Evolutionary conservation across 2,329 filamentous ascomycete genomes (phyloP).

Genomic region (Fusarium nodosum): DNA sequence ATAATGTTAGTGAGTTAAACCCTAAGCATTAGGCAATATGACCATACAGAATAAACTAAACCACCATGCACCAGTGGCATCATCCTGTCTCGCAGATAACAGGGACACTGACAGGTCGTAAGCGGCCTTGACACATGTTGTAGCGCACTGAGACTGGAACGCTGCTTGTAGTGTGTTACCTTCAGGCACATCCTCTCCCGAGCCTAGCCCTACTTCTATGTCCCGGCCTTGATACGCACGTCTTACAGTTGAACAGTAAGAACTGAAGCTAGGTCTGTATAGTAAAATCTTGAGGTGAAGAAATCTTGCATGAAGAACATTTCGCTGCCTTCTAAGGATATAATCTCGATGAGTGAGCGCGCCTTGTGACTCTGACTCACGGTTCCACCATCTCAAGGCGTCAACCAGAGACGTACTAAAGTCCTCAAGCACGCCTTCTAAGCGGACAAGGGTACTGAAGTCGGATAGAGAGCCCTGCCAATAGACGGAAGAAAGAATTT

Average conservation of each 20-base stretch:
- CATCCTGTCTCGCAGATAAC: background rate
- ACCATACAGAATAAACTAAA: slow-evolving; percentile 15
- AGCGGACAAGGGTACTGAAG: background rate
- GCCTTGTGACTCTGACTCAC: background rate
- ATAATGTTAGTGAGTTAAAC: background rate
- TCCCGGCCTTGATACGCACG: background rate
- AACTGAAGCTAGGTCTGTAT: slow-evolving; percentile 3
- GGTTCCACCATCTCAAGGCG: background rate
- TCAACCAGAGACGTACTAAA: background rate
- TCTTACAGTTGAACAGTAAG: background rate
- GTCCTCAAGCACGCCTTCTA: background rate
- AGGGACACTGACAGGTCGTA: background rate
- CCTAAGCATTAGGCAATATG: accelerated
- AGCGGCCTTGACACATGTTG: background rate
- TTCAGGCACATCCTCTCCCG: accelerated
- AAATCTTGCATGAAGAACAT: background rate
- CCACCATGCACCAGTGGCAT: slow-evolving; percentile 21
- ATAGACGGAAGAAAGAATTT: background rate
- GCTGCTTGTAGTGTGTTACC: background rate
- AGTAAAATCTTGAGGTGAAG: background rate
- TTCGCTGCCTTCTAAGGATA: background rate
- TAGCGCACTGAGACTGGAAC: slow-evolving; percentile 11
- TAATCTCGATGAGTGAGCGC: background rate
- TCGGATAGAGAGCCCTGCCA: slow-evolving; percentile 5
- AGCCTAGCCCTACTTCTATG: accelerated